Conservation (phyloP, 192 early-diverging fungal species). For the Phycomyces blakesleeanus region DNA sequence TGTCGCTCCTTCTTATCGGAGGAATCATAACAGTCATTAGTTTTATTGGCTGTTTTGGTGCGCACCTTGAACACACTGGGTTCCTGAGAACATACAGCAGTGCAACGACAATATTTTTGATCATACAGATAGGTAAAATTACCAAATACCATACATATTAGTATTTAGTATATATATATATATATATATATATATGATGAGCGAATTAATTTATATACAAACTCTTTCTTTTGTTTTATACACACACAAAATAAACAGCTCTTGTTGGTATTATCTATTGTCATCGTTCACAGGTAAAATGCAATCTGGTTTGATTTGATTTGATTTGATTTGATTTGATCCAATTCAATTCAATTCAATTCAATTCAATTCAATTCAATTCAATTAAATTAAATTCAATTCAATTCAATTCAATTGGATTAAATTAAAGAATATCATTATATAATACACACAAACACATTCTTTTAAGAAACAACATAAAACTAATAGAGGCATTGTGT, state of each 20-base stretch:
- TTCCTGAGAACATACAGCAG: conserved; percentile 17
- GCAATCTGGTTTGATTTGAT: conserved; percentile 2
- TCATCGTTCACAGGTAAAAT: conserved; percentile 10
- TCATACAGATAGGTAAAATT: conserved; percentile 14
- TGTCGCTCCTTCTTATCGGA: conserved; percentile 8
- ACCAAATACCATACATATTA: too few relatives aligned
- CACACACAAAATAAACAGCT: too few relatives aligned
- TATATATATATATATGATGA: not conserved
- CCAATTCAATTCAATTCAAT: too few relatives aligned
- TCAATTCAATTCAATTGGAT: too few relatives aligned
- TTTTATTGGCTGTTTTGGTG: conserved; percentile 21
- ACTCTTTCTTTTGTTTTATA: not conserved
- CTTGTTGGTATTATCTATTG: conserved; percentile 1
- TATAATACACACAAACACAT: too few relatives aligned
- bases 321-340: not conserved
- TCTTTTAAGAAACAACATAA: too few relatives aligned
- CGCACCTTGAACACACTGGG: conserved; percentile 16
- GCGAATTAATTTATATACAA: too few relatives aligned
- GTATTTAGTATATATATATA: not conserved
- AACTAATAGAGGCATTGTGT: not conserved
- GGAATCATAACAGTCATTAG: conserved; percentile 4
- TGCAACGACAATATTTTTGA: conserved; percentile 5
- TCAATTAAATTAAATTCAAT: too few relatives aligned
- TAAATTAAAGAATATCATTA: too few relatives aligned
- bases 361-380: too few relatives aligned